These are phyloP conservation scores for Pseudopyrenochaeta lycopersici DNA, from an alignment of 2,329 filamentous ascomycete genomes.

Conservation along the genomic window DNA sequence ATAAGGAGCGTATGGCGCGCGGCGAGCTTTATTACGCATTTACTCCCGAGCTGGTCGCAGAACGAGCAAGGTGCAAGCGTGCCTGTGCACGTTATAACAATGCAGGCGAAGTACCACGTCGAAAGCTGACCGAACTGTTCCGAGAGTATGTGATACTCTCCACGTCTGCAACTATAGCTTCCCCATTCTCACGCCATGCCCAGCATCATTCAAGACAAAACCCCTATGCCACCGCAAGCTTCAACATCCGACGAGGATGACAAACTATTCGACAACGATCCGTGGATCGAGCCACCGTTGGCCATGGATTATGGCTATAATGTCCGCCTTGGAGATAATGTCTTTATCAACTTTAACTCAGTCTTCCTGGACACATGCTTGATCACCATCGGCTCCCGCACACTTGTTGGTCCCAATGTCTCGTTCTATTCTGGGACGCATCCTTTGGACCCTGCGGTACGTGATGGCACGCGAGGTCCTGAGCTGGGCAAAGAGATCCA, in stretches of 20 bases:
- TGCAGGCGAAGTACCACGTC: slow-evolving; percentile 66
- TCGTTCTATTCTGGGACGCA: slow-evolving; percentile 79
- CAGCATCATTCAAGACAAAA: slow-evolving; percentile 70
- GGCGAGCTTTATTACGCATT: slow-evolving; percentile 81
- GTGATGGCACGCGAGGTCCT: slow-evolving; percentile 78
- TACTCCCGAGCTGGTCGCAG: slow-evolving; percentile 71
- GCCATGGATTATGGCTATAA: slow-evolving; percentile 82
- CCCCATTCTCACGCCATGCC: slow-evolving; percentile 15
- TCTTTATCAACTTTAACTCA: slow-evolving; percentile 79
- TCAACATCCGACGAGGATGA: slow-evolving; percentile 71
- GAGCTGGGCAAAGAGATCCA: slow-evolving; percentile 77
- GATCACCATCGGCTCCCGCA: slow-evolving; percentile 79
- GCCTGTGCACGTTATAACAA: slow-evolving; percentile 73
- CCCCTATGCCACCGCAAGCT: slow-evolving; percentile 68
- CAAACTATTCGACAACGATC: slow-evolving; percentile 67
- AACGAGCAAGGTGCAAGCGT: slow-evolving; percentile 68
- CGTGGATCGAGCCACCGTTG: slow-evolving; percentile 76
- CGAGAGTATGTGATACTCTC: slow-evolving; percentile 66
- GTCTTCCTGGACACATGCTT: slow-evolving; percentile 79
- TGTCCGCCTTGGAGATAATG: slow-evolving; percentile 72
- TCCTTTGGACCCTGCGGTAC: slow-evolving; percentile 76
- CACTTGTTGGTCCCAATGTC: slow-evolving; percentile 81
- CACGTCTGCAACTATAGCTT: neutral
- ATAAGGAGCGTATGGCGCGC: slow-evolving; percentile 63
- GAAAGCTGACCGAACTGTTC: slow-evolving; percentile 73